phyloP scores from a whole-genome alignment of 2,329 filamentous ascomycete species.

The Diaporthe longicolla region DNA sequence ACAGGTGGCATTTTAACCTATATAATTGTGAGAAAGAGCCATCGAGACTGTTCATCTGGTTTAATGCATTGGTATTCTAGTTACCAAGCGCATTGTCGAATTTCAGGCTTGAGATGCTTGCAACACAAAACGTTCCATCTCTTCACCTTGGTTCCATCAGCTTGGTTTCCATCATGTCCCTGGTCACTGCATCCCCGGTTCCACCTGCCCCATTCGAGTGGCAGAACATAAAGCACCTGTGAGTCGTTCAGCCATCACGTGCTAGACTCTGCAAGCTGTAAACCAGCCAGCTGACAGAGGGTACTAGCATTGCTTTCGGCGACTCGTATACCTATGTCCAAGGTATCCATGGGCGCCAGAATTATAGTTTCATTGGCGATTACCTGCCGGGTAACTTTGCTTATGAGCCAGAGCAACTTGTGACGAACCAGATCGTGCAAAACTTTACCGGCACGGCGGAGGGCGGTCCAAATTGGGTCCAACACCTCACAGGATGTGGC shows the following conservation, averaged over 20 bases:
- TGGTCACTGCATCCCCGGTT: not conserved
- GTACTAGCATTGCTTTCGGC: conserved; percentile 60
- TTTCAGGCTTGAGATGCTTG: not conserved
- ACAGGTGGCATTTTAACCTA: not conserved
- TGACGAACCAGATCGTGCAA: conserved; percentile 65
- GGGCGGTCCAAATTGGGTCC: conserved; percentile 69
- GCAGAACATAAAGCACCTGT: conserved; percentile 47
- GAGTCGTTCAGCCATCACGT: not conserved
- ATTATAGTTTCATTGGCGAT: conserved; percentile 70
- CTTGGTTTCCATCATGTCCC: not conserved
- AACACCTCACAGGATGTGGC: conserved; percentile 67
- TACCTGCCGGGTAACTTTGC: conserved; percentile 57
- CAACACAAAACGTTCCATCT: not conserved
- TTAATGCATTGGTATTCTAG: not conserved
- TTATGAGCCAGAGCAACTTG: conserved; percentile 59
- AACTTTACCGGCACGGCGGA: conserved; percentile 62
- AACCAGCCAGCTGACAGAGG: not conserved
- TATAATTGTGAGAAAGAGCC: not conserved
- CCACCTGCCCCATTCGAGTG: conserved; percentile 42
- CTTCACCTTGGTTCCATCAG: not conserved
- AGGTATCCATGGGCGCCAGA: conserved; percentile 63
- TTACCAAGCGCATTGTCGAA: not conserved
- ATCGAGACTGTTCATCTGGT: not conserved
- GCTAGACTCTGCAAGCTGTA: not conserved
- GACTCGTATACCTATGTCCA: conserved; percentile 68